Evolutionary conservation across 2,329 filamentous ascomycete genomes (phyloP), one percentile per base, ranked within the genome.

Genomic region (Neospermospora avenae): DNA sequence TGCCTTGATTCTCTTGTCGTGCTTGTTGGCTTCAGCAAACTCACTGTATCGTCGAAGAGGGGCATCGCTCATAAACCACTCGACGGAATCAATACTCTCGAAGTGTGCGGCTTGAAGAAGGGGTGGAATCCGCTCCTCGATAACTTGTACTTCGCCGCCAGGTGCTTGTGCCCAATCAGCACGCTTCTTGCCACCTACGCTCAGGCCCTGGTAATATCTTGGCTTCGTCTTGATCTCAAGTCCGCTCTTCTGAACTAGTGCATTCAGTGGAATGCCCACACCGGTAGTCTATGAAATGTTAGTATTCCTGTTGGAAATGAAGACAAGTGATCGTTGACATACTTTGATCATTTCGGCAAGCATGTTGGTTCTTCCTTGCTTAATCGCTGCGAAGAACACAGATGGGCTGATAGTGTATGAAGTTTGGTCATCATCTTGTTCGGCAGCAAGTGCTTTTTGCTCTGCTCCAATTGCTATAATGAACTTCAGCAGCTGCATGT

Each of bases 1-100:
- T 59, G 83, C 82, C 67, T 84, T 81, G 51, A 93, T 74, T 41
- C 84, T 79, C 55, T 80, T 74, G 63, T 93, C 86, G 24, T 85
- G 78, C 61, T 78, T 78, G 57, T 89, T 82, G 1, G 77, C 72
- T 64, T 85, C 81, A 0, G 85, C 80, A 69, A 92, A 95, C 48
- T 90, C 84, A 25, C 80, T 74, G 69, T 95, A 95, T 57, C 83
- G 78, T 28, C 85, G 80, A 65, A 84, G 75, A 0, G 91, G 89
- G 0, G 84, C 81, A 62, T 90, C 88, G 59, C 88, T 86, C 58
- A 91, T 74, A 71, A 93, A 90, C 84, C 89, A 96, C 69, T 95
- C 86, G 0, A 91, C 83, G 18, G 81, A 81, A 41, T 87, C 82
- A n/a, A 93, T 71, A 20, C 78, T 87, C 3, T 85, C 84, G 1